These are phyloP conservation scores for Colletotrichum nymphaeae DNA, from an alignment of 2,329 filamentous ascomycete genomes.

Conservation along the genomic window DNA sequence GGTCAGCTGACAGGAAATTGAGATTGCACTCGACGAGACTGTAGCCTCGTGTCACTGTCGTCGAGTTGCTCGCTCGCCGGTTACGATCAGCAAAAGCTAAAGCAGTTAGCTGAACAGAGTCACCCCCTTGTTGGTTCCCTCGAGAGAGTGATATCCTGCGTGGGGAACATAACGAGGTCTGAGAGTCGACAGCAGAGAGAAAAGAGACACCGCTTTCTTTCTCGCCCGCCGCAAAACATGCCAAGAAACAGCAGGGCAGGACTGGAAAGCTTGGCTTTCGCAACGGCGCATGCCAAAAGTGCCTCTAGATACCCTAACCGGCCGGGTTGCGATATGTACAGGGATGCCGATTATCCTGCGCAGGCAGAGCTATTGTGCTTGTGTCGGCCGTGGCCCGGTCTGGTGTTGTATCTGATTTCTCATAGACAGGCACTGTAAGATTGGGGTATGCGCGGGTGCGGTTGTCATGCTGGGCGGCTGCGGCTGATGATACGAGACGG, in stretches of 20 bases:
- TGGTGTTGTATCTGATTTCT: not conserved
- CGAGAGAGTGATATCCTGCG: conserved; percentile 22
- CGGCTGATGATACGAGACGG: conserved; percentile 27
- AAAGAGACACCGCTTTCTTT: conserved; percentile 16
- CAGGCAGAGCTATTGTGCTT: not conserved
- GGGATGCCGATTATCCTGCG: not conserved
- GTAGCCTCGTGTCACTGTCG: not conserved
- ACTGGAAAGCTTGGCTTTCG: conserved; percentile 44
- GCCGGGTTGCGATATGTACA: conserved; percentile 2
- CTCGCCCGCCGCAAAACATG: not conserved
- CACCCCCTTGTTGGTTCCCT: conserved; percentile 21
- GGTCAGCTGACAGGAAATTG: conserved; percentile 21
- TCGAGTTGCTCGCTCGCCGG: not conserved
- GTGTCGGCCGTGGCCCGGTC: not conserved
- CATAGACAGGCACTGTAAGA: not conserved
- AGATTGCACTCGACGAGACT: conserved; percentile 4
- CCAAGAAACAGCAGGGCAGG: not conserved
- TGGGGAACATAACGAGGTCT: conserved; percentile 3
- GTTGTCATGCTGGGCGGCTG: conserved; percentile 14
- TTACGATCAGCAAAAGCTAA: not conserved
- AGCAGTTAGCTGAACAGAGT: not conserved
- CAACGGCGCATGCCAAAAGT: conserved; percentile 25
- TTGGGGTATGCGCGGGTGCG: conserved; percentile 20
- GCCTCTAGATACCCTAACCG: not conserved
- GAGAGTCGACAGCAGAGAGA: conserved; percentile 11